phyloP scores from a whole-genome alignment of 1,284 basidiomycete genomes.

The Cutaneotrichosporon sp. region DNA sequence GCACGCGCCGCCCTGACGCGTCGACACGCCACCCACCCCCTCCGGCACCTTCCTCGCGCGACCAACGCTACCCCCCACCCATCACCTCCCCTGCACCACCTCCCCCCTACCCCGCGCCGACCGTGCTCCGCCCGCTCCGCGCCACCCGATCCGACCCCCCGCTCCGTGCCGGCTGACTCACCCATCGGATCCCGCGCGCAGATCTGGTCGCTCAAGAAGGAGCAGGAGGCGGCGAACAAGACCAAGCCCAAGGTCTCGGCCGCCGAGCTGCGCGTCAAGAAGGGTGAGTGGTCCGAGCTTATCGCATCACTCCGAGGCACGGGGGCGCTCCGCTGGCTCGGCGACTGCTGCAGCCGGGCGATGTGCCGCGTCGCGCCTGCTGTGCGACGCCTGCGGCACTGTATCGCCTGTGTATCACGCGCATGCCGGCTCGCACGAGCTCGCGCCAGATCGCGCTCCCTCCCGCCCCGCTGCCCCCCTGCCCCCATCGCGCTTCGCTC shows the following conservation, averaged over 20 bases:
- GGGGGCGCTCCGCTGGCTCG: too few species aligned
- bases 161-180: not conserved
- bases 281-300: slow-evolving; percentile 65
- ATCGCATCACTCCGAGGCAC: not conserved
- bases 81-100: not conserved
- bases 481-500: too few species aligned
- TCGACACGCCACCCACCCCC: not conserved
- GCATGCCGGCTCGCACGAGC: too few species aligned
- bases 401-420: too few species aligned
- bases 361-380: too few species aligned
- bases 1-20: not conserved
- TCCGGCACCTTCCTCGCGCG: not conserved
- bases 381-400: too few species aligned
- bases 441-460: too few species aligned
- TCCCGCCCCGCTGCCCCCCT: too few species aligned
- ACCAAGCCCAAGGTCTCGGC: slow-evolving; percentile 96
- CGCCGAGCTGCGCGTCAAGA: slow-evolving; percentile 97
- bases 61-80: not conserved
- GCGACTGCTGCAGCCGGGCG: too few species aligned
- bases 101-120: not conserved
- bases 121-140: not conserved
- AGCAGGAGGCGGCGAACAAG: slow-evolving; percentile 86
- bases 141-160: not conserved
- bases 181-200: slow-evolving; percentile 52
- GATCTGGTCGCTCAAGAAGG: slow-evolving; percentile 98